Percentiles rank a stretch among this genome's conserved stretches.
phyloP scores from a whole-genome alignment of 441 rosid genomes.

The Croton laevigatus region DNA sequence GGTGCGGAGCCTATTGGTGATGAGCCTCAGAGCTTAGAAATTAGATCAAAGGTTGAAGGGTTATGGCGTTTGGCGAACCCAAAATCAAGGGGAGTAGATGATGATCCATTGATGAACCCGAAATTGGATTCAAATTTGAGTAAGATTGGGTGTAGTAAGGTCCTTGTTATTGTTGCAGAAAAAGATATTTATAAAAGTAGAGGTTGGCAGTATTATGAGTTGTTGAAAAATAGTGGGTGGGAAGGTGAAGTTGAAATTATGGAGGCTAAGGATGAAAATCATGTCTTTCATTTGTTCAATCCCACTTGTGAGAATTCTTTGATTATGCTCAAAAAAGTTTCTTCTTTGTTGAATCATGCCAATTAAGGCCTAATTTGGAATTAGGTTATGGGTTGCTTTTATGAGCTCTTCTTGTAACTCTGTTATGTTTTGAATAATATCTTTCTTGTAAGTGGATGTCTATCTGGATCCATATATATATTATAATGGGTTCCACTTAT shows the following conservation, averaged over 20 bases:
- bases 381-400: too few relatives aligned
- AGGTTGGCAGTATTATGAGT: background rate
- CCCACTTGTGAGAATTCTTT: background rate
- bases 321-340: background rate
- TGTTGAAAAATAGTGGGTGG: background rate
- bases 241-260: background rate
- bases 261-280: background rate
- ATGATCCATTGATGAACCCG: background rate
- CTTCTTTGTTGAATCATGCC: background rate
- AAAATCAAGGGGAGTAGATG: background rate
- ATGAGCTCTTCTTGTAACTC: too few relatives aligned
- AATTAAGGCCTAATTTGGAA: background rate
- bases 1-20: slow-evolving; percentile 21
- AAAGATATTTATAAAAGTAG: background rate
- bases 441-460: too few relatives aligned
- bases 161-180: background rate
- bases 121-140: background rate
- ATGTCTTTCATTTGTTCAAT: background rate
- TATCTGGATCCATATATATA: too few relatives aligned
- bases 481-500: too few relatives aligned
- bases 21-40: slow-evolving; percentile 16
- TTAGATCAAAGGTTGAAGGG: background rate
- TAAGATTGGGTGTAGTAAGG: background rate
- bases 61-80: background rate
- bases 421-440: too few relatives aligned